Percentiles rank a stretch among this genome's conserved stretches.
phyloP scores from a whole-genome alignment of 805 yeast genomes.

The Starmerella powellii region DNA sequence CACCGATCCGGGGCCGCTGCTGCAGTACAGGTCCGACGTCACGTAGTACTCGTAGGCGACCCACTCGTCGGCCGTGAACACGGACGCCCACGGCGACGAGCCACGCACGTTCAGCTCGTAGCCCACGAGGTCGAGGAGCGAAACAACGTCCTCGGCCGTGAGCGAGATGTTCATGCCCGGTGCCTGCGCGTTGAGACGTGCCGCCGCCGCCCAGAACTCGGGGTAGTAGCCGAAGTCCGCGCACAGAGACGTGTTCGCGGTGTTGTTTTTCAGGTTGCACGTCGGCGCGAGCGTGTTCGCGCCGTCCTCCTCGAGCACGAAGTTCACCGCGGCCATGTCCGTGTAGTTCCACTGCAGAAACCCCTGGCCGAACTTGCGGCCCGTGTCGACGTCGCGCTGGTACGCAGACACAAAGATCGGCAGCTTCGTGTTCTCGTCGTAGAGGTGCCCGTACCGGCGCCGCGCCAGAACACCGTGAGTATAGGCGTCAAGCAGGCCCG shows the following conservation, averaged over 20 bases:
- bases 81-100: conserved; percentile 31
- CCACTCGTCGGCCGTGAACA: conserved; percentile 25
- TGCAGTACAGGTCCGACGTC: conserved; percentile 22
- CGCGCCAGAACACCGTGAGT: conserved; percentile 41
- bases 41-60: conserved; percentile 22
- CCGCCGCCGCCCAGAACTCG: conserved; percentile 19
- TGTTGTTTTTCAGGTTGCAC: conserved; percentile 24
- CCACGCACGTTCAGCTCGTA: conserved; percentile 40
- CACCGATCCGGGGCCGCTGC: conserved; percentile 26
- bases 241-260: conserved; percentile 3
- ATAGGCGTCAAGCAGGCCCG: conserved; percentile 42
- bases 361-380: conserved; percentile 25
- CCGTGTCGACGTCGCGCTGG: conserved; percentile 34
- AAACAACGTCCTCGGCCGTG: conserved; percentile 32
- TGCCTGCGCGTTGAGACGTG: conserved; percentile 22
- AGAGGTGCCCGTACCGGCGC: conserved; percentile 39
- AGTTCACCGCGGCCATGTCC: conserved; percentile 20
- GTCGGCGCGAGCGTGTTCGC: conserved; percentile 21
- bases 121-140: conserved; percentile 38
- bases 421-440: conserved; percentile 29
- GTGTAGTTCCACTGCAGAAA: conserved; percentile 24
- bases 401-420: conserved; percentile 47
- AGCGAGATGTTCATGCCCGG: conserved; percentile 29
- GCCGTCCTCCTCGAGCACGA: conserved; percentile 23
- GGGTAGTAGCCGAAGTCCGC: conserved; percentile 3